Conservation (phyloP, 2,329 filamentous ascomycete species). For the Ciborinia camelliae region DNA sequence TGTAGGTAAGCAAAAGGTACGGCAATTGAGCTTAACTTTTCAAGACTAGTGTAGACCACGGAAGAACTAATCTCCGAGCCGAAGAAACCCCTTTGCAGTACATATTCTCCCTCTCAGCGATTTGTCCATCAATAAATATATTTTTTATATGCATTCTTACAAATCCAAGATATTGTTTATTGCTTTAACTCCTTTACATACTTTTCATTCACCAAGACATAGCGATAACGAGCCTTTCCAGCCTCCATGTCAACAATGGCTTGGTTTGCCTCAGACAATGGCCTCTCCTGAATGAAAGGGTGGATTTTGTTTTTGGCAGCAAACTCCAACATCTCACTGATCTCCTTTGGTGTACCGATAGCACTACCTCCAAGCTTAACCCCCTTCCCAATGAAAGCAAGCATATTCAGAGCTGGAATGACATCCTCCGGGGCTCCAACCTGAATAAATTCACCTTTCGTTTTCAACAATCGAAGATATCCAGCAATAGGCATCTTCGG, state of each 20-base stretch:
- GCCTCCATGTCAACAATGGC: slow-evolving; percentile 54
- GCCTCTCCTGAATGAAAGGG: slow-evolving; percentile 53
- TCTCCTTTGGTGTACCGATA: slow-evolving; percentile 46
- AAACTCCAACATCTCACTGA: slow-evolving; percentile 57
- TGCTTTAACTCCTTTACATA: slow-evolving; percentile 14
- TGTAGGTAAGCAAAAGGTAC: slow-evolving; percentile 14
- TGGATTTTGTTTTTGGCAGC: slow-evolving; percentile 55
- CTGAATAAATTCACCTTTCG: slow-evolving; percentile 59
- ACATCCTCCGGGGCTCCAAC: slow-evolving; percentile 60
- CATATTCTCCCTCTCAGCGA: background rate
- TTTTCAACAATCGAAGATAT: slow-evolving; percentile 57
- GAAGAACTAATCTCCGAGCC: background rate
- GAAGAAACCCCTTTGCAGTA: background rate
- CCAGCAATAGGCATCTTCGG: slow-evolving; percentile 57
- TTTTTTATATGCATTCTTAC: background rate
- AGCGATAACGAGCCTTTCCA: slow-evolving; percentile 51
- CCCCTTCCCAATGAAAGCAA: slow-evolving; percentile 46
- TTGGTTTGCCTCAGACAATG: slow-evolving; percentile 55
- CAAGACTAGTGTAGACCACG: background rate
- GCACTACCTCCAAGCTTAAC: slow-evolving; percentile 42
- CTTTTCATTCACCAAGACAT: slow-evolving; percentile 38
- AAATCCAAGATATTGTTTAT: background rate
- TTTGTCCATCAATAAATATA: background rate
- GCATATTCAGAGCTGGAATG: slow-evolving; percentile 51
- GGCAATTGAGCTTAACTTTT: slow-evolving; percentile 8